These are phyloP conservation scores for Peniophora sp. DNA, from an alignment of 1,284 basidiomycete genomes.

Conservation along the genomic window DNA sequence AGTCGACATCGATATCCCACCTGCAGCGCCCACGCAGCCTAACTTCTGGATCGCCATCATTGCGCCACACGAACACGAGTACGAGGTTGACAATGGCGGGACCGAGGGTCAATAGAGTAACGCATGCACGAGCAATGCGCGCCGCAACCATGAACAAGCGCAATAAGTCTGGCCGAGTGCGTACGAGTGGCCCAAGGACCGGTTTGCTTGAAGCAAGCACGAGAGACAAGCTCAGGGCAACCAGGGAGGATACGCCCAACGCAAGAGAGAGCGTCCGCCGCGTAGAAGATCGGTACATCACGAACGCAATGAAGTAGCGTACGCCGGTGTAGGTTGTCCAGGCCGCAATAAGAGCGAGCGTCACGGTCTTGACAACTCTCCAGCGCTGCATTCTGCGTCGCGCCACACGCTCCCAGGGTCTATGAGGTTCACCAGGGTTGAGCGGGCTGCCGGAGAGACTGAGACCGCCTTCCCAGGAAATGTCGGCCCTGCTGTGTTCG, in stretches of 20 bases:
- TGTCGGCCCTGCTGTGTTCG: conserved; percentile 34
- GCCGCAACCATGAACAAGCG: too few relatives aligned
- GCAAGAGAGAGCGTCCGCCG: conserved; percentile 38
- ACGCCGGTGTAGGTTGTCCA: conserved; percentile 56
- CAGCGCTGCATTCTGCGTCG: background rate
- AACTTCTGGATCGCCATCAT: conserved; percentile 26
- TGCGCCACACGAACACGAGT: conserved; percentile 42
- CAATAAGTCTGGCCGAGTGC: too few relatives aligned
- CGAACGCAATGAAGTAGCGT: conserved; percentile 55
- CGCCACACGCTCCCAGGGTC: conserved; percentile 27
- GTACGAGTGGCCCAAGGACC: conserved; percentile 29
- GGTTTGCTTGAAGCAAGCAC: conserved; percentile 32
- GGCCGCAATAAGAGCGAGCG: conserved; percentile 24
- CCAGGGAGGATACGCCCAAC: conserved; percentile 52
- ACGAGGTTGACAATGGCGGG: conserved; percentile 48
- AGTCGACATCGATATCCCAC: conserved; percentile 57
- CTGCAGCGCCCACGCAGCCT: conserved; percentile 40
- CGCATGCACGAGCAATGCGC: background rate
- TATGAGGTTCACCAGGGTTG: conserved; percentile 35
- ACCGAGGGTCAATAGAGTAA: conserved; percentile 17
- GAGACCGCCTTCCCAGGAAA: conserved; percentile 29
- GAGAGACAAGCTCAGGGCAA: conserved; percentile 48
- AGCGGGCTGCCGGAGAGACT: conserved; percentile 29
- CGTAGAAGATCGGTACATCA: conserved; percentile 24
- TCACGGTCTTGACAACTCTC: background rate